Percentiles rank a stretch among this genome's conserved stretches.
Evolutionary conservation across 495 filamentous ascomycete genomes (phyloP).

Genomic region (Tuber melanosporum): DNA sequence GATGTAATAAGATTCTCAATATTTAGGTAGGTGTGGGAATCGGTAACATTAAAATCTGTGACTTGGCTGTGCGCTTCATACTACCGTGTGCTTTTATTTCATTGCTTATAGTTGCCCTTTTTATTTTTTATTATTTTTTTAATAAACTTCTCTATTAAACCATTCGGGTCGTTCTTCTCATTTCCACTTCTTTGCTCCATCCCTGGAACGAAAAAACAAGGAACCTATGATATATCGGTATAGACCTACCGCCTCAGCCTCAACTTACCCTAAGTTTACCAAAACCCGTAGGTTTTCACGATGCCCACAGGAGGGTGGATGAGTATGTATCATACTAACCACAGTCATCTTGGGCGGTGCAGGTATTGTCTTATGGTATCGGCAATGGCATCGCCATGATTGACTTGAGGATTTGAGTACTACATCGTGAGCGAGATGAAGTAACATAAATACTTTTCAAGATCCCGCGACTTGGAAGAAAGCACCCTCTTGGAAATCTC

Average conservation of each 20-base stretch:
- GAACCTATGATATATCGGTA: too few relatives aligned
- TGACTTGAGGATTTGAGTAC: not conserved
- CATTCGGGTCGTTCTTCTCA: too few relatives aligned
- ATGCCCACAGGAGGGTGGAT: not conserved
- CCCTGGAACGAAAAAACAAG: too few relatives aligned
- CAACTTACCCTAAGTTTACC: not conserved
- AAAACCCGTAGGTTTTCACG: not conserved
- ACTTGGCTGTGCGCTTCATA: too few relatives aligned
- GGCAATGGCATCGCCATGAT: not conserved
- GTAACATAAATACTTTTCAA: not conserved
- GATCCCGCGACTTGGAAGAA: not conserved
- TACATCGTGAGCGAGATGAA: not conserved
- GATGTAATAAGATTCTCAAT: too few relatives aligned
- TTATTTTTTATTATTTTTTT: too few relatives aligned
- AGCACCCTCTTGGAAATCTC: not conserved
- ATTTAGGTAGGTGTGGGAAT: too few relatives aligned
- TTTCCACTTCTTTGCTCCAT: too few relatives aligned
- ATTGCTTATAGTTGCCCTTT: too few relatives aligned
- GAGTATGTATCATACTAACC: not conserved
- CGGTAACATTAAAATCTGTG: too few relatives aligned
- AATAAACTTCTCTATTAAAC: too few relatives aligned
- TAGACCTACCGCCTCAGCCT: not conserved
- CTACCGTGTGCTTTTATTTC: too few relatives aligned
- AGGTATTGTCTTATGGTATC: not conserved
- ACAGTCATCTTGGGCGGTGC: not conserved